A percentile compares a stretch with the other conserved stretches of the same genome.
These are phyloP conservation scores for Metschnikowia kunwiensis DNA, from an alignment of 805 yeast species.

Conservation along the genomic window DNA sequence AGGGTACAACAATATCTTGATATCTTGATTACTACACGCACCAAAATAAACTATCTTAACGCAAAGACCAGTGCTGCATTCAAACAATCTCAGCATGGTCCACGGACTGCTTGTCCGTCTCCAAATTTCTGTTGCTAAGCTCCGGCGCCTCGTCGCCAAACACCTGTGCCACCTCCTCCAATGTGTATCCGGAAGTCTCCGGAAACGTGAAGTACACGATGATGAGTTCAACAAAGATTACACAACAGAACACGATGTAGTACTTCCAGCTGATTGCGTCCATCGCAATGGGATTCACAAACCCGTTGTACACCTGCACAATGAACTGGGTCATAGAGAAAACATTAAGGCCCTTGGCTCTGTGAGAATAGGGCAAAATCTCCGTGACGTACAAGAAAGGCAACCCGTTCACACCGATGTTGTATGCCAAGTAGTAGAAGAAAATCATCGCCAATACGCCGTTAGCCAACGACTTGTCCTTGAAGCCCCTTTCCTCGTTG, in stretches of 20 bases:
- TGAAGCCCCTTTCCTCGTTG: slow-evolving; percentile 40
- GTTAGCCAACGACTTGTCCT: slow-evolving; percentile 38
- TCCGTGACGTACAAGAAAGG: slow-evolving; percentile 48
- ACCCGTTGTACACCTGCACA: slow-evolving; percentile 23
- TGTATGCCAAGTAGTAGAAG: slow-evolving; percentile 42
- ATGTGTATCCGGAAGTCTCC: slow-evolving; percentile 43
- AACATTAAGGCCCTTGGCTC: slow-evolving; percentile 42
- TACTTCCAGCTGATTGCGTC: slow-evolving; percentile 42
- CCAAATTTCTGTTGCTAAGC: slow-evolving; percentile 10
- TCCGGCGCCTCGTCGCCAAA: slow-evolving; percentile 34
- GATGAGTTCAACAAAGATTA: slow-evolving; percentile 27
- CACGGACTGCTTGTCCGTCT: slow-evolving; percentile 1
- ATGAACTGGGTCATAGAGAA: slow-evolving; percentile 22
- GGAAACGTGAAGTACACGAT: slow-evolving; percentile 34
- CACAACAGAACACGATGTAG: slow-evolving; percentile 39
- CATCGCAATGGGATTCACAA: slow-evolving; percentile 34
- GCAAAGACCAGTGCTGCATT: no score
- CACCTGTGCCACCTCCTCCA: slow-evolving; percentile 43
- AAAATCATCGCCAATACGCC: slow-evolving; percentile 53
- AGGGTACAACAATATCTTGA: no score
- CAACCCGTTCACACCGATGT: slow-evolving; percentile 44
- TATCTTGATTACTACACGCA: no score
- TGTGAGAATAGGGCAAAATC: slow-evolving; percentile 33
- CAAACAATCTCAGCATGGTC: slow-evolving; percentile 16
- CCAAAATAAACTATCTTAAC: no score